Base-by-base conservation (phyloP, 2,329 filamentous ascomycete genomes). In the Fusarium chlamydosporum region DNA sequence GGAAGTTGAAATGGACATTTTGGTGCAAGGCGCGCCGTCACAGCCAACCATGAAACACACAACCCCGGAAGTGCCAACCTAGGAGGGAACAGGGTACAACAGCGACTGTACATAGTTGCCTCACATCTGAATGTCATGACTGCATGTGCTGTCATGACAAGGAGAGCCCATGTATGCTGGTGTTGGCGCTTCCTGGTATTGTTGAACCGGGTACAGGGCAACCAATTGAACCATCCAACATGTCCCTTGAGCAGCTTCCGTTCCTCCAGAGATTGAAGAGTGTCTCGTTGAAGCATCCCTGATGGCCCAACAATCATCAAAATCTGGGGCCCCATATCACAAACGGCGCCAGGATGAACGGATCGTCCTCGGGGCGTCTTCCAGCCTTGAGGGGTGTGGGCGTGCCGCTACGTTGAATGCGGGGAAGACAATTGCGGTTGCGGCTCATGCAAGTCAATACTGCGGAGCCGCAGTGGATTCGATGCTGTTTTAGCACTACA, bases 401-500 rank as follows among this genome's bases (percentile, higher is more conserved):
- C 12, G 66, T 68, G 69, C 59, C 59, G 47, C 56, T 43, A 72
- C 60, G 16, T 70, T 50, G 67, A 60, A 74, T 74, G 72, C 71
- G 72, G 72, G 72, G 72, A 74, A 74, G 46, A 43, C 40, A 70
- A 74, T 71, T 74, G 72, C 45, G 67, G 72, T 70, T 74, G 72
- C 72, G 72, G 72, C 72, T 74, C 72, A 74, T 74, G 72, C 71
- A 74, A 74, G 71, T 72, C 68, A 74, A 74, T 65, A 57, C 63
- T 73, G 72, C 72, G 72, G 72, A 74, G 72, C 72, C 72, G 72
- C 72, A 74, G 71, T 74, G 72, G 72, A 67, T 50, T 50, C 47
- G 16, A 29, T 63, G 63, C 33, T 33, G 18, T 60, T 67, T 67
- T 67, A 64, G 63, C 55, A 55, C 37, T 52, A 42, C 66, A 61